phyloP scores from a whole-genome alignment of 2,329 filamentous ascomycete genomes.

The Aspergillus cejpii region DNA sequence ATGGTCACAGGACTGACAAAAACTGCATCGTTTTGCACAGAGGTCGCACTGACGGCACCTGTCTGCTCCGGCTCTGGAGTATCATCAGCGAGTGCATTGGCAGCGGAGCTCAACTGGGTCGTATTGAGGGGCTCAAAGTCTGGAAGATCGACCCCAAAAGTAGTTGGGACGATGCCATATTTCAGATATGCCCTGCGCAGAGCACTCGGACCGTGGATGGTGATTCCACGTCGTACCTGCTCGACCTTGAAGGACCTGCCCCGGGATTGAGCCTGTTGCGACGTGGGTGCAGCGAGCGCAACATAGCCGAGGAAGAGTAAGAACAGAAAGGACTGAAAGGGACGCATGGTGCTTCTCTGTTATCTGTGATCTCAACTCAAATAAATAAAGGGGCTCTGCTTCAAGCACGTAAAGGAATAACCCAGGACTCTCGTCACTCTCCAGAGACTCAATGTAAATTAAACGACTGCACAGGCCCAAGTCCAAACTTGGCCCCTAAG shows the following conservation, averaged over 20 bases:
- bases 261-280: conserved; percentile 16
- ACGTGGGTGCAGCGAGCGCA: conserved; percentile 31
- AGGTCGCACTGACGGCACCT: conserved; percentile 58
- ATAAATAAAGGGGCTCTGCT: background rate
- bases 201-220: conserved; percentile 54
- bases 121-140: conserved; percentile 29
- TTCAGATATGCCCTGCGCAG: conserved; percentile 63
- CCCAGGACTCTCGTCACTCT: background rate
- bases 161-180: conserved; percentile 50
- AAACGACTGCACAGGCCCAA: conserved; percentile 15
- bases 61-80: conserved; percentile 31
- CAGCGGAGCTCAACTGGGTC: conserved; percentile 8
- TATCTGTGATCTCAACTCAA: background rate
- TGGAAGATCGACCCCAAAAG: conserved; percentile 36
- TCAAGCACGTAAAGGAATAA: background rate
- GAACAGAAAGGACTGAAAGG: conserved; percentile 24
- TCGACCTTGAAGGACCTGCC: conserved; percentile 55
- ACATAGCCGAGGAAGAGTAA: conserved; percentile 29
- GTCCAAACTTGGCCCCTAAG: conserved; percentile 19
- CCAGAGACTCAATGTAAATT: background rate
- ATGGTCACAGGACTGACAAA: conserved; percentile 65
- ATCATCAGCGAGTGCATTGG: conserved; percentile 20
- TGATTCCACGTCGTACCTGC: conserved; percentile 49
- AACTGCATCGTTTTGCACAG: conserved; percentile 59
- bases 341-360: background rate